Evolutionary conservation across 108 stramenopile species (phyloP).

Genomic region (Stephanodiscus minutulus): DNA sequence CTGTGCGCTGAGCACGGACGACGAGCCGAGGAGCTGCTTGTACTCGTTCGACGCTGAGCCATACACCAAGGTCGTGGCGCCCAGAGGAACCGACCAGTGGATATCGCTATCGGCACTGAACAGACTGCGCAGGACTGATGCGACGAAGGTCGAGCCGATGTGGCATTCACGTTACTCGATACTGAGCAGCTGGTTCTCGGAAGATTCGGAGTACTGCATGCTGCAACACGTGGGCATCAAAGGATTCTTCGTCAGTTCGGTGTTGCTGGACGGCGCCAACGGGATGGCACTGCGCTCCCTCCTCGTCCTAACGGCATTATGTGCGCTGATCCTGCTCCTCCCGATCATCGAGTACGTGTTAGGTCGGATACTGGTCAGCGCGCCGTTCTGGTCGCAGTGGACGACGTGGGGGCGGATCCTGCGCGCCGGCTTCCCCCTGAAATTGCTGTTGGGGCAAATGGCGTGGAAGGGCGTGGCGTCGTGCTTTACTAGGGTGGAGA

Average conservation of each 20-base stretch:
- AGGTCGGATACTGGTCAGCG: constrained; percentile 58
- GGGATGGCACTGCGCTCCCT: constrained; percentile 52
- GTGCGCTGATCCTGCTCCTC: constrained; percentile 46
- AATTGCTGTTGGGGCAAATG: constrained; percentile 79
- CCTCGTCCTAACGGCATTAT: constrained; percentile 35
- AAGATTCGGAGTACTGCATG: constrained; percentile 59
- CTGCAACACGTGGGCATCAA: constrained; percentile 68
- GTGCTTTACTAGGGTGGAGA: constrained; percentile 55
- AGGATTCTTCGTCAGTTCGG: constrained; percentile 60
- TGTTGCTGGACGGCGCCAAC: constrained; percentile 60
- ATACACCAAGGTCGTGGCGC: constrained; percentile 80
- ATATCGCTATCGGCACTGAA: constrained; percentile 77
- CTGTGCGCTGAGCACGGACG: constrained; percentile 72
- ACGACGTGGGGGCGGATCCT: constrained; percentile 67
- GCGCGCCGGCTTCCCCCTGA: constrained; percentile 82
- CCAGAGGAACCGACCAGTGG: constrained; percentile 67
- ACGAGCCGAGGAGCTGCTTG: constrained; percentile 72
- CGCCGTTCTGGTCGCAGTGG: constrained; percentile 73
- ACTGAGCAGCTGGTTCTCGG: constrained; percentile 70
- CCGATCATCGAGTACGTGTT: constrained; percentile 67
- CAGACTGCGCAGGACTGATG: constrained; percentile 81
- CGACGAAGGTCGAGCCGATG: constrained; percentile 88
- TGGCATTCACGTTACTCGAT: constrained; percentile 85
- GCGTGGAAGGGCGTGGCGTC: constrained; percentile 58
- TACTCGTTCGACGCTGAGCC: constrained; percentile 81